These are phyloP conservation scores for Keithomyces neogunnii DNA, from an alignment of 2,329 filamentous ascomycete species.

Conservation along the genomic window DNA sequence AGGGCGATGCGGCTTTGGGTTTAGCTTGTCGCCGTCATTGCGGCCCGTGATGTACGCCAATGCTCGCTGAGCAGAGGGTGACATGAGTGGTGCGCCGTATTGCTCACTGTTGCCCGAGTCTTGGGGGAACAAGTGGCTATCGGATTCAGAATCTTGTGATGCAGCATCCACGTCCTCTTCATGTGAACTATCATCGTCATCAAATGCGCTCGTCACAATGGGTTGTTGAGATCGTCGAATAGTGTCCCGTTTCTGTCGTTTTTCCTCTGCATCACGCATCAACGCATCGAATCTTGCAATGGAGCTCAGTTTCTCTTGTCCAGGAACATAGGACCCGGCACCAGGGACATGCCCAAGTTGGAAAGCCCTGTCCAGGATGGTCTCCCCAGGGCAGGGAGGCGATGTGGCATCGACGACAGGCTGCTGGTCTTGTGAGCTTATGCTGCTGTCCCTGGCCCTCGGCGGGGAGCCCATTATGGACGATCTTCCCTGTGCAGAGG, in stretches of 20 bases:
- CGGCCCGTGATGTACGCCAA: slow-evolving; percentile 42
- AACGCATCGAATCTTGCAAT: slow-evolving; percentile 57
- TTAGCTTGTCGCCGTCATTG: slow-evolving; percentile 20
- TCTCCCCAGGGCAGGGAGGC: slow-evolving; percentile 49
- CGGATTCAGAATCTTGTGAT: slow-evolving; percentile 32
- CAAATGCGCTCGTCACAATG: slow-evolving; percentile 40
- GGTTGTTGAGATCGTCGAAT: slow-evolving; percentile 21
- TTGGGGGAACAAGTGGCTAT: slow-evolving; percentile 29
- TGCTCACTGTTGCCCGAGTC: slow-evolving; percentile 18
- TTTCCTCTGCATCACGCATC: slow-evolving; percentile 53
- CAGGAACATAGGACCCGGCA: slow-evolving; percentile 42
- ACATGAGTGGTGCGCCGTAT: slow-evolving; percentile 26
- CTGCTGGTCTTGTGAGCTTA: slow-evolving; percentile 39
- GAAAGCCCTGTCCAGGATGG: slow-evolving; percentile 59
- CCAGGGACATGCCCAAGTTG: slow-evolving; percentile 55
- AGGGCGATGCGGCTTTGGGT: slow-evolving; percentile 22
- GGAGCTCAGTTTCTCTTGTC: slow-evolving; percentile 56
- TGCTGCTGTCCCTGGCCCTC: slow-evolving; percentile 44
- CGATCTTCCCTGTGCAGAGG: slow-evolving; percentile 48
- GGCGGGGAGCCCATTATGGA: slow-evolving; percentile 50
- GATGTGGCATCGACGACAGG: slow-evolving; percentile 36
- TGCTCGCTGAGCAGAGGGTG: slow-evolving; percentile 38
- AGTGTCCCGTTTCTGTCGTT: slow-evolving; percentile 32
- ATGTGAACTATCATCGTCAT: slow-evolving; percentile 39
- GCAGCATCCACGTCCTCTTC: slow-evolving; percentile 27